These are phyloP conservation scores for Emergomyces africanus DNA, from an alignment of 2,329 filamentous ascomycete species.

Conservation along the genomic window DNA sequence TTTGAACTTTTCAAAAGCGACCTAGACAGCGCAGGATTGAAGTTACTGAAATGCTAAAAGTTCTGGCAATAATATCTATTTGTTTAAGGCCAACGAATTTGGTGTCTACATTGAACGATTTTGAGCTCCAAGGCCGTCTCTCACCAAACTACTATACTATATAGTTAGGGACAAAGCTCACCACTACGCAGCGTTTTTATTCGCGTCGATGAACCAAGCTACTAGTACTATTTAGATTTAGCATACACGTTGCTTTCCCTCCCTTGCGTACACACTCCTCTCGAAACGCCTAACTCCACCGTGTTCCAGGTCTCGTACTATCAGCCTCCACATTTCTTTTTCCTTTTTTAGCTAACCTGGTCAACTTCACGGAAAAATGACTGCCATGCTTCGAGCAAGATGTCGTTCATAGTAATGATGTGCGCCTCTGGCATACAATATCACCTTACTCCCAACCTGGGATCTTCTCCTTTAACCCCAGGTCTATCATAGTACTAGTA, in stretches of 20 bases:
- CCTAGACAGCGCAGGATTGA: too few species aligned
- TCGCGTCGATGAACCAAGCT: too few species aligned
- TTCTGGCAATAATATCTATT: too few species aligned
- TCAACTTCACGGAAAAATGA: not conserved
- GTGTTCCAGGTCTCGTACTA: slow-evolving; percentile 47
- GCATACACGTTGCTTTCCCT: slow-evolving; percentile 32
- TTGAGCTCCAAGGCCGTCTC: not conserved
- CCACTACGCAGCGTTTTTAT: too few species aligned
- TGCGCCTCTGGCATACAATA: slow-evolving; percentile 44
- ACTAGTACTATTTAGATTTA: too few species aligned
- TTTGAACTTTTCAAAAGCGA: too few species aligned
- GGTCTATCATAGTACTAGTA: slow-evolving; percentile 49
- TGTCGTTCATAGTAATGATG: slow-evolving; percentile 55
- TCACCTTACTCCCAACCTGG: slow-evolving; percentile 38
- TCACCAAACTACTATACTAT: not conserved
- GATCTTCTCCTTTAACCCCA: slow-evolving; percentile 38
- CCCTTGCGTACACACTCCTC: slow-evolving; percentile 37
- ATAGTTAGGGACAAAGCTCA: too few species aligned
- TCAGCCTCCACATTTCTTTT: slow-evolving; percentile 35
- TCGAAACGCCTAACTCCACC: slow-evolving; percentile 61
- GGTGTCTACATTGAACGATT: not conserved
- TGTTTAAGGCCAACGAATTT: not conserved
- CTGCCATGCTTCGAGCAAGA: slow-evolving; percentile 19
- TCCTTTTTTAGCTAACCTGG: not conserved
- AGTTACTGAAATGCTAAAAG: too few species aligned